Conservation (phyloP, 179 eudicot species). For the Amaranthus tricolor region DNA sequence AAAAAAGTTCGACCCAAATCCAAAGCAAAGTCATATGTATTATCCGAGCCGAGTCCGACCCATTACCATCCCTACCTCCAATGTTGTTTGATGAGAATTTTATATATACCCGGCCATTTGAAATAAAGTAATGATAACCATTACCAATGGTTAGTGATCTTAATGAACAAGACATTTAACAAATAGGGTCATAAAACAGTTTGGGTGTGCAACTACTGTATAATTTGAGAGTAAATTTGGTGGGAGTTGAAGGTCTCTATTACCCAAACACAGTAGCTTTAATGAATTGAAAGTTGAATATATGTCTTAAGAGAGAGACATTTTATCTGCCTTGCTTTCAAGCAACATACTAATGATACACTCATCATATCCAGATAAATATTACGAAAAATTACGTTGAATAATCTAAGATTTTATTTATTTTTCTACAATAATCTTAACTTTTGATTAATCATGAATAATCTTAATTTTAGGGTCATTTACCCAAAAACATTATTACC, state of each 20-base stretch:
- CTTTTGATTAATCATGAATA: too few relatives aligned
- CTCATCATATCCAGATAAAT: too few relatives aligned
- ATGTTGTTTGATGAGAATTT: too few relatives aligned
- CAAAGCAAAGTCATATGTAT: too few relatives aligned
- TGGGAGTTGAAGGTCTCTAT: background rate
- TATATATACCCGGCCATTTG: background rate
- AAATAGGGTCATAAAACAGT: background rate
- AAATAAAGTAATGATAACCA: background rate
- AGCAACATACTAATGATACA: slow-evolving; percentile 13
- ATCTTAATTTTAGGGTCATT: background rate
- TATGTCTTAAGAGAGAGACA: slow-evolving; percentile 4
- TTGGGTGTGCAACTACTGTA: background rate
- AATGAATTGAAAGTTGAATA: background rate
- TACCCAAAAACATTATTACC: too few relatives aligned
- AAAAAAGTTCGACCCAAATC: too few relatives aligned
- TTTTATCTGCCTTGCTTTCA: slow-evolving; percentile 12
- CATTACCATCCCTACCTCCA: too few relatives aligned
- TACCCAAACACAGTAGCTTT: background rate
- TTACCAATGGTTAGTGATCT: background rate
- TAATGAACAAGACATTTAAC: background rate
- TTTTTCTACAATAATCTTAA: background rate
- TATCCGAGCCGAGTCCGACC: too few relatives aligned
- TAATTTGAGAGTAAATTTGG: background rate
- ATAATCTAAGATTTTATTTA: background rate
- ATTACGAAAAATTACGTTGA: background rate